Evolutionary conservation across 1,284 basidiomycete species (phyloP).

Genomic region (Trametes pubescens): DNA sequence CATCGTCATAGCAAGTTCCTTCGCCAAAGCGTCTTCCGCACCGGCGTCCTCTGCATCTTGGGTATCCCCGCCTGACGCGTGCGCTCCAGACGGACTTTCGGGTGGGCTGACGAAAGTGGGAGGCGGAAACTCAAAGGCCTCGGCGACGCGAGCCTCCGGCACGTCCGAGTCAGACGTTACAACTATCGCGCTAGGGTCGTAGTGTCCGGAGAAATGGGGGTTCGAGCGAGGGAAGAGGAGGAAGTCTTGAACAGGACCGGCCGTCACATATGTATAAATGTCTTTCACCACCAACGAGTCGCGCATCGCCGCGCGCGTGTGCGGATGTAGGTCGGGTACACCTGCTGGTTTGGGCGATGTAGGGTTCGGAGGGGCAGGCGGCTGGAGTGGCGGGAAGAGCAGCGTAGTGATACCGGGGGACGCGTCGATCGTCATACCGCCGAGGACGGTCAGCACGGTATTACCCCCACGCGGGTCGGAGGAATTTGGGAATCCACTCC

Average conservation of each 20-base stretch:
- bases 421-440: slow-evolving; percentile 69
- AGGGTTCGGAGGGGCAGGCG: slow-evolving; percentile 61
- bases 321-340: slow-evolving; percentile 21
- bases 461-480: slow-evolving; percentile 70
- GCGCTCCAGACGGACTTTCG: slow-evolving; percentile 6
- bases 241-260: slow-evolving; percentile 79
- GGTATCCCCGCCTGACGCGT: background rate
- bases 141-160: slow-evolving; percentile 49
- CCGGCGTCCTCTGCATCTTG: slow-evolving; percentile 27
- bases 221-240: slow-evolving; percentile 74
- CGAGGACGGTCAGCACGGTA: slow-evolving; percentile 80
- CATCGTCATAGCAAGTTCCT: slow-evolving; percentile 54
- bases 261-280: slow-evolving; percentile 68
- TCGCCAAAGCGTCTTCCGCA: slow-evolving; percentile 39
- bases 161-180: slow-evolving; percentile 53
- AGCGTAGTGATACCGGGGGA: slow-evolving; percentile 74
- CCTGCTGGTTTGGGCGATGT: slow-evolving; percentile 42
- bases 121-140: slow-evolving; percentile 67
- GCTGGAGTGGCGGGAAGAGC: slow-evolving; percentile 77
- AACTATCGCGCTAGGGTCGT: slow-evolving; percentile 77
- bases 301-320: slow-evolving; percentile 69
- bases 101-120: slow-evolving; percentile 48
- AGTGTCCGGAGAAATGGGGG: slow-evolving; percentile 76
- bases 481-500: slow-evolving; percentile 80
- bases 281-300: slow-evolving; percentile 66